Conservation (phyloP, 2,329 filamentous ascomycete genomes). For the Chaetoscypha palmicola region DNA sequence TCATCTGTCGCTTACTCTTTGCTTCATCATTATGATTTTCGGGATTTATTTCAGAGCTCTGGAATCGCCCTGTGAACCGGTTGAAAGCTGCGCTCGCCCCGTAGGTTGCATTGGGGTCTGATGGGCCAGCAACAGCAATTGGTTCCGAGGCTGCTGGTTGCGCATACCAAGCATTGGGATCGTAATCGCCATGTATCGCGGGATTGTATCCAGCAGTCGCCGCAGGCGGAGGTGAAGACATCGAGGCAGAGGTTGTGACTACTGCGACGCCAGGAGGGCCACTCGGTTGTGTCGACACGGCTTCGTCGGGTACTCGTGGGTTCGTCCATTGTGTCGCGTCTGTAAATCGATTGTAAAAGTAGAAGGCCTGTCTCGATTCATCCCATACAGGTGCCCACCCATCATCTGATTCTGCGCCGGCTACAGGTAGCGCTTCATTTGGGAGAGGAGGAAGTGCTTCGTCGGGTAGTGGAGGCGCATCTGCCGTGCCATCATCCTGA, state of each 20-base stretch:
- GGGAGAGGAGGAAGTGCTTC: conserved; percentile 35
- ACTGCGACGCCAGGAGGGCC: conserved; percentile 28
- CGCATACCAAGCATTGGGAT: conserved; percentile 92
- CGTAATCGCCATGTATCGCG: conserved; percentile 92
- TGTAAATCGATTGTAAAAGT: conserved; percentile 80
- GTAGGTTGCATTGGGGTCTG: conserved; percentile 48
- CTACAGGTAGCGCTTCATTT: conserved; percentile 41
- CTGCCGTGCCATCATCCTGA: conserved; percentile 11
- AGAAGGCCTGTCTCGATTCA: conserved; percentile 58
- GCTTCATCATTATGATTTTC: conserved; percentile 81
- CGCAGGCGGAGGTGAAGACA: conserved; percentile 28
- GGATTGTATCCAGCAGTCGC: conserved; percentile 82
- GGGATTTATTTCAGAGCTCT: conserved; percentile 57
- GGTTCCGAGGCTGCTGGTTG: conserved; percentile 42
- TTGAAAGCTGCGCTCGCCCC: conserved; percentile 74
- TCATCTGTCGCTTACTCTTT: conserved; percentile 83
- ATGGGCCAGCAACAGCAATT: conserved; percentile 24
- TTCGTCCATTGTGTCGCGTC: conserved; percentile 77
- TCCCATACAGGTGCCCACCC: conserved; percentile 85
- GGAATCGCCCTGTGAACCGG: conserved; percentile 80
- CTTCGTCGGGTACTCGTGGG: conserved; percentile 56
- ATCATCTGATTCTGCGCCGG: conserved; percentile 49
- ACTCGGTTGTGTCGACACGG: conserved; percentile 16
- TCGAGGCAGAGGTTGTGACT: conserved; percentile 23
- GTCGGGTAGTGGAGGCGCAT: conserved; percentile 38